Percentiles rank a stretch among this genome's conserved stretches.
Conservation (phyloP, 2,329 filamentous ascomycete species). For the Hysterium pulicare region DNA sequence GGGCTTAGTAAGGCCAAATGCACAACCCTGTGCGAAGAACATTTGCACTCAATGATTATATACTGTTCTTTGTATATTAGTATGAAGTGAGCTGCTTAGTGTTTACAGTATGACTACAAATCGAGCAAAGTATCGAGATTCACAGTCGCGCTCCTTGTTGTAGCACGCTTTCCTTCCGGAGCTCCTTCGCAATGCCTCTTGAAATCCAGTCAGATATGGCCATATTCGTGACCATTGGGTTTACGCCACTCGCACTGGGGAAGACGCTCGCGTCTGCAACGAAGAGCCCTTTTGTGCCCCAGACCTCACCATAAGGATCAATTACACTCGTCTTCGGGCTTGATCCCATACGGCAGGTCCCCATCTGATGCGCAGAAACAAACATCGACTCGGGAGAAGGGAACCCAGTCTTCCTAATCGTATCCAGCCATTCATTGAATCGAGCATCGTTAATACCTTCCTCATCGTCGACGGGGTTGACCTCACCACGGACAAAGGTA, state of each 20-base stretch:
- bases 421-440: slow-evolving; percentile 61
- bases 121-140: no score
- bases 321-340: slow-evolving; percentile 41
- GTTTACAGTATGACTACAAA: no score
- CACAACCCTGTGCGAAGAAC: no score
- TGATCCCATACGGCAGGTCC: slow-evolving; percentile 68
- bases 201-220: slow-evolving; percentile 38
- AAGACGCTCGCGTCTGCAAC: slow-evolving; percentile 74
- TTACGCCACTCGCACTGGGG: slow-evolving; percentile 72
- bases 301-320: slow-evolving; percentile 50
- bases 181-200: slow-evolving; percentile 21
- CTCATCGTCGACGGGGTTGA: slow-evolving; percentile 16
- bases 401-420: slow-evolving; percentile 50
- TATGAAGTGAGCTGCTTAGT: no score
- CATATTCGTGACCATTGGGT: slow-evolving; percentile 79
- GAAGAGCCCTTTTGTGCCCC: slow-evolving; percentile 63
- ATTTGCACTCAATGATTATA: no score
- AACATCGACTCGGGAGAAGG: slow-evolving; percentile 53
- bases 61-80: no score
- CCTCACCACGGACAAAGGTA: slow-evolving; percentile 55
- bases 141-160: slow-evolving; percentile 18
- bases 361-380: slow-evolving; percentile 78
- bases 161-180: slow-evolving; percentile 11
- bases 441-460: slow-evolving; percentile 55
- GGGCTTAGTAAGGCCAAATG: no score